Base-by-base conservation (phyloP, 1,284 basidiomycete species). In the Fomitopsis schrenkii region DNA sequence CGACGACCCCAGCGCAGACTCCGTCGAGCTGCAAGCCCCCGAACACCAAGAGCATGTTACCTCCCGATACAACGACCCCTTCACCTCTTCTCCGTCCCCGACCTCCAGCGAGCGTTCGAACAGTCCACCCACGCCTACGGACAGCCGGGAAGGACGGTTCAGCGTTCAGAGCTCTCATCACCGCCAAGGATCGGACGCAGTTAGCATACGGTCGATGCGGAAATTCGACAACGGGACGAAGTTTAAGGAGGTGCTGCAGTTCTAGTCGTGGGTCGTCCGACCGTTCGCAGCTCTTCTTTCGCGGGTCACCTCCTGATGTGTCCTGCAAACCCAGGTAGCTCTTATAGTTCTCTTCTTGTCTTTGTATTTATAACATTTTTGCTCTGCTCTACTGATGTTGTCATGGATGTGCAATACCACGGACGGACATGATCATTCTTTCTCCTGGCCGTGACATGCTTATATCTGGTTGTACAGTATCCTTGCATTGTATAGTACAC, bases 191-290 rank as follows among this genome's bases (percentile, higher is more conserved):
- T 59, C 60, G 1, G 60, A 61, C 26, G 54, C 57, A 10, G 44
- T 59, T n/a, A 63, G 63, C 50, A 48, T 68, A 2, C 64, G 65
- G 14, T 66, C 71, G 17, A 70, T 72, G 69, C 67, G 64, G 17
- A 71, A 70, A 59, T 72, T 74, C 60, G 67, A 69, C n/a, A 69
- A 68, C 42, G 72, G 72, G 1, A 72, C 71, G 44, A 71, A 70
- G 62, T 74, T 74, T 65, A 71, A 66, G 63, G 72, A 74, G 59
- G 52, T n/a, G 3, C 33, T 63, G 42, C 59, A 63, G 26, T 57
- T 59, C 36, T 62, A 41, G 56, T 7, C 22, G 28, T 22, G 17
- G 17, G 4, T 41, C 8, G 41, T 42, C 19, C 22, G 38, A 42
- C 42, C n/a, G 17, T 54, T 46, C 46, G 42, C 12, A 14, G 10